Evolutionary conservation across 805 yeast genomes (phyloP).

Genomic region (Candida corydali): DNA sequence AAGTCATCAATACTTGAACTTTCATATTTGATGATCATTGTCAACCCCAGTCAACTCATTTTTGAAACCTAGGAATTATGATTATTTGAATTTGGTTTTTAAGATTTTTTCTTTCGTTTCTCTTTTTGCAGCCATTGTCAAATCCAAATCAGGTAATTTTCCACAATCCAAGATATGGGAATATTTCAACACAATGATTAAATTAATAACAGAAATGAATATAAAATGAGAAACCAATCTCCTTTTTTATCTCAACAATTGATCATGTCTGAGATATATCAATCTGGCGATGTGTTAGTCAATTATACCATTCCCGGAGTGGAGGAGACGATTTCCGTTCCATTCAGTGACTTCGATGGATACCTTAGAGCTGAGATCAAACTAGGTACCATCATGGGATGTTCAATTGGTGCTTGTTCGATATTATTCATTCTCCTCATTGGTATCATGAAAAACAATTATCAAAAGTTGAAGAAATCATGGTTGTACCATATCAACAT

Average conservation of each 20-base stretch:
- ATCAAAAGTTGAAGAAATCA: conserved; percentile 5
- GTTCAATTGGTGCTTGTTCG: conserved; percentile 11
- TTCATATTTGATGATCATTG: no score
- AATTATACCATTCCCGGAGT: conserved; percentile 5
- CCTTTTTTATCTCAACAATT: neutral
- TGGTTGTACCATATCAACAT: conserved; percentile 68
- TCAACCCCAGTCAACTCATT: no score
- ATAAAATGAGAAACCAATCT: no score
- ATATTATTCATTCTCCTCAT: conserved; percentile 6
- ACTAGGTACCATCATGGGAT: conserved; percentile 8
- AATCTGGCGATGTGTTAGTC: conserved; percentile 7
- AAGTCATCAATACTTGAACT: no score
- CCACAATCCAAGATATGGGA: no score
- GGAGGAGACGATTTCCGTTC: conserved; percentile 1
- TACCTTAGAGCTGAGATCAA: conserved; percentile 1
- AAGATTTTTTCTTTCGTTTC: neutral
- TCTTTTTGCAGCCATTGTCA: conserved; percentile 10
- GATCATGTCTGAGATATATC: neutral
- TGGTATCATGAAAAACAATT: conserved; percentile 5
- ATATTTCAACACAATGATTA: no score
- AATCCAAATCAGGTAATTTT: conserved; percentile 5
- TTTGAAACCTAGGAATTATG: no score
- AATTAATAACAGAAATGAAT: no score
- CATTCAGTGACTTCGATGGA: conserved; percentile 8
- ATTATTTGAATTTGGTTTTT: no score